Evolutionary conservation across 179 eudicot species (phyloP), one percentile per base, ranked within the genome.

Genomic region (Camellia oleifera): DNA sequence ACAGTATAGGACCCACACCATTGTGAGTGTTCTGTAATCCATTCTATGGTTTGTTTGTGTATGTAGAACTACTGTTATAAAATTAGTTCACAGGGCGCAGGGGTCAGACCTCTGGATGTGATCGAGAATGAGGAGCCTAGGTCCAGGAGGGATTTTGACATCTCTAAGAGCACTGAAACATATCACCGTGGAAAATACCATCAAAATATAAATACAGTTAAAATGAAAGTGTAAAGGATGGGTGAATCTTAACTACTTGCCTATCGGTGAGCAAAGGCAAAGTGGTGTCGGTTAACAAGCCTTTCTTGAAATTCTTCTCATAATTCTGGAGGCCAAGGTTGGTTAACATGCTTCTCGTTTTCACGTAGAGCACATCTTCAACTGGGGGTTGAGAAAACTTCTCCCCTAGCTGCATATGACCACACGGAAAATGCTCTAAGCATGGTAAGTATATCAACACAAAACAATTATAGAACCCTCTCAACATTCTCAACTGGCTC

Each of bases 81-180:
- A 4, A 77, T 50, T 13, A 40, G 10, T 63, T 58, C 79, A 76
- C 1, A 20, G 26, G 61, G 74, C 67, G 80, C 32, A 44, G 23
- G 69, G 26, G 7, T 71, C 80, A 76, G 53, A 96, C 99, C 99
- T 92, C 79, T 92, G 81, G 78, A 96, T 87, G 84, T 86, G 98
- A 84, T 94, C 93, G 65, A 96, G 99, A 86, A 96, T 96, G 84
- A 96, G 87, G 70, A 96, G 95, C 82, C 98, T 91, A 76, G 98
- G 98, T 48, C 99, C 99, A 42, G 99, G 99, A 72, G 98, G 99
- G 78, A 96, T 94, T 42, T 77, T 91, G 60, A 85, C 98, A 78
- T 96, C 99, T 92, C 86, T 86, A 60, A 96, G 97, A 73, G 98
- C 97, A 88, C 99, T 96, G 97, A 48, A 86, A 78, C 45, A 60